Evolutionary conservation across 805 yeast genomes (phyloP), one percentile per base, ranked within the genome.

Genomic region (Candida argentea): DNA sequence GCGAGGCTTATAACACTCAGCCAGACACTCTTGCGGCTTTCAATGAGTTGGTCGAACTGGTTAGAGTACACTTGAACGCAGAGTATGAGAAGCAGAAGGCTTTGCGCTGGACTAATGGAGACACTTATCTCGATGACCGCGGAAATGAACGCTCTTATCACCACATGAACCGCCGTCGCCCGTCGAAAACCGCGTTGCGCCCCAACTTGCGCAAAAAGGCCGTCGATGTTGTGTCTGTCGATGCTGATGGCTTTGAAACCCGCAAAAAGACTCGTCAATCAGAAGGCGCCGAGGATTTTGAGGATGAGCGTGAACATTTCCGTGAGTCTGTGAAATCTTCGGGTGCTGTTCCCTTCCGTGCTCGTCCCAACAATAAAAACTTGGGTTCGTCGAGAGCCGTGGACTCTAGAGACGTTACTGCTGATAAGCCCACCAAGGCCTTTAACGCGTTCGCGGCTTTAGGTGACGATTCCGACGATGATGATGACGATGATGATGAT

Each of bases 391-490:
- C 81, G 23, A 78, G 75, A 54, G 78, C 85, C 14, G 79, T 72
- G 27, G 86, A 79, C 45, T 63, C 81, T 13, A 72, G 78, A 50
- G 89, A 81, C 50, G 66, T 75, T 34, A 63, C 72, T 42, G 73
- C 84, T 22, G 84, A 76, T 38, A 71, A 76, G 38, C 79, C 71
- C 36, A 71, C 73, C 36, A 64, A 65, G 24, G 65, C 71, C 13
- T 82, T 81, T 66, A 82, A 82, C 53, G 89, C 91, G 4, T 82
- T 82, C 51, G 86, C 77, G 42, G 89, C 89, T 15, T 70, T 82
- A 46, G 79, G 70, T 16, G 76, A 63, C 25, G 76, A 67, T 16
- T 78, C 67, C 23, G 70, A 66, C 27, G 64, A 45, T 24, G 50
- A 33, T 23, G 35, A 35, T 20, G 33, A 33, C 22, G 34, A 30